Conservation (phyloP, 495 filamentous ascomycete genomes). For the Aspergillus incahuasiensis region DNA sequence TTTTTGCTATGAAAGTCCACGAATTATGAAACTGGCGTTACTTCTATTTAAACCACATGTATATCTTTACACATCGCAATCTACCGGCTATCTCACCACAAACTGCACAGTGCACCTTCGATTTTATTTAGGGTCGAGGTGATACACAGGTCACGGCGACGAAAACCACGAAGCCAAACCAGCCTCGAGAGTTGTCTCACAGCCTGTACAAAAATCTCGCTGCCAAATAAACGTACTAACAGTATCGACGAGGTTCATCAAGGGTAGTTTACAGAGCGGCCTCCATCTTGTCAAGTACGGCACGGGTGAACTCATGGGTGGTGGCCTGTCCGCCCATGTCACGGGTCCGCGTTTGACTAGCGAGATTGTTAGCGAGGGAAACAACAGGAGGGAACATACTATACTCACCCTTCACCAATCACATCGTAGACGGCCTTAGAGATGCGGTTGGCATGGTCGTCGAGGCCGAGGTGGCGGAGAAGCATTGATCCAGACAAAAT, state of each 20-base stretch:
- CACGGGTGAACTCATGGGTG: slow-evolving; percentile 92
- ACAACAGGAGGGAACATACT: slow-evolving; percentile 29
- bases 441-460: slow-evolving; percentile 96
- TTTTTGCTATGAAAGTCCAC: too few relatives aligned
- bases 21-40: slow-evolving; percentile 1
- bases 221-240: slow-evolving; percentile 18
- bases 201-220: slow-evolving; percentile 17
- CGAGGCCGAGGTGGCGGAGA: slow-evolving; percentile 88
- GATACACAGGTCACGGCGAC: slow-evolving; percentile 29
- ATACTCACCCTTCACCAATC: slow-evolving; percentile 85
- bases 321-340: slow-evolving; percentile 91
- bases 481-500: slow-evolving; percentile 95
- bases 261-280: slow-evolving; percentile 37
- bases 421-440: slow-evolving; percentile 96
- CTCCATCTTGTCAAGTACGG: slow-evolving; percentile 93
- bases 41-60: slow-evolving; percentile 16
- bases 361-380: slow-evolving; percentile 16
- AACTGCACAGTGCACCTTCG: slow-evolving; percentile 23
- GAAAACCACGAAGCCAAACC: slow-evolving; percentile 9
- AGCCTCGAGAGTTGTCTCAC: neutral
- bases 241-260: slow-evolving; percentile 12
- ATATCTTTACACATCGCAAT: slow-evolving; percentile 20
- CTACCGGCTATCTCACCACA: slow-evolving; percentile 25
- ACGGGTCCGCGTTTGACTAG: slow-evolving; percentile 74
- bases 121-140: slow-evolving; percentile 29